Conservation (phyloP, 2,329 filamentous ascomycete species). For the Hypoxylon sp. region DNA sequence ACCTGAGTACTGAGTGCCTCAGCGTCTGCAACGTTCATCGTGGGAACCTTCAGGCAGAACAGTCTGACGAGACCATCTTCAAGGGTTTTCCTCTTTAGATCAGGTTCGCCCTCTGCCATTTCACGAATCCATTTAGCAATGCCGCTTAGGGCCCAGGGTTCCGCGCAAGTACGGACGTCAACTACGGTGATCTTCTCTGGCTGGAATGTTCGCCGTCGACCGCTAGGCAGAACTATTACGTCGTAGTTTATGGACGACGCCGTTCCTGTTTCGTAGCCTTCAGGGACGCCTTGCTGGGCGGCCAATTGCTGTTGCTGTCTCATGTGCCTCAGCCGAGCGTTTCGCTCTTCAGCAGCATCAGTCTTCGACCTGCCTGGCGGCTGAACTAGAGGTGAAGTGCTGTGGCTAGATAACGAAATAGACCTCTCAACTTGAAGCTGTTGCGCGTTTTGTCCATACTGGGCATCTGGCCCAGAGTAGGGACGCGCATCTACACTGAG, state of each 20-base stretch:
- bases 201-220: constrained; percentile 85
- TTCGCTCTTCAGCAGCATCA: constrained; percentile 83
- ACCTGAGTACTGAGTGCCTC: constrained; percentile 86
- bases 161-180: constrained; percentile 87
- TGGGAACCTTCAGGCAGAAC: constrained; percentile 95
- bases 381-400: constrained; percentile 81
- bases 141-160: constrained; percentile 95
- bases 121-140: constrained; percentile 88
- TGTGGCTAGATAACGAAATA: constrained; percentile 86
- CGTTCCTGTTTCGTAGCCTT: constrained; percentile 70
- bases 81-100: constrained; percentile 86
- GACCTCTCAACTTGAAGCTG: constrained; percentile 74
- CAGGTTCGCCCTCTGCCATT: constrained; percentile 91
- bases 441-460: constrained; percentile 62
- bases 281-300: constrained; percentile 65
- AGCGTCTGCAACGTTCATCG: constrained; percentile 98
- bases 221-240: constrained; percentile 84
- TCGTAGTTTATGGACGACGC: constrained; percentile 78
- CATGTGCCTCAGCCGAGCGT: constrained; percentile 62
- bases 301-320: constrained; percentile 69
- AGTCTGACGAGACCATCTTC: constrained; percentile 89
- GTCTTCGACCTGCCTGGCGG: constrained; percentile 94
- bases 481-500: constrained; percentile 63
- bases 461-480: constrained; percentile 65
- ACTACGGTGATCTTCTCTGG: constrained; percentile 84